Evolutionary conservation across 768 basidiomycete species (phyloP).

Genomic region (Collybia mongolica): DNA sequence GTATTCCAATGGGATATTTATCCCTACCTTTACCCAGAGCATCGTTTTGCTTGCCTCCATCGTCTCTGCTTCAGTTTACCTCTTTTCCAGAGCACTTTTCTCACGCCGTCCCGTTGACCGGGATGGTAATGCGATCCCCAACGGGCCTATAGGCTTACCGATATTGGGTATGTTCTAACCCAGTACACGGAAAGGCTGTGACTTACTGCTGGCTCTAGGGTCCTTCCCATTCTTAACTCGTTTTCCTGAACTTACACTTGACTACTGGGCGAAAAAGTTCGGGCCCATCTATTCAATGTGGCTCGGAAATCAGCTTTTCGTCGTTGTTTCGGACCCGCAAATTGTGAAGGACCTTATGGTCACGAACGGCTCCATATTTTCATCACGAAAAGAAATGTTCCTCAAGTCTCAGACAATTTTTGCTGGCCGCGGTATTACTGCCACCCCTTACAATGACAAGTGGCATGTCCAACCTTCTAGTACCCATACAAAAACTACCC

Average conservation of each 20-base stretch:
- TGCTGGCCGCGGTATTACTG: conserved; percentile 41
- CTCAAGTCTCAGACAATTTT: conserved; percentile 45
- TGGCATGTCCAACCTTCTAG: conserved; percentile 23
- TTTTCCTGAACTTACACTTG: conserved; percentile 41
- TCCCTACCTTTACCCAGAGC: conserved; percentile 14
- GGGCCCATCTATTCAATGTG: conserved; percentile 44
- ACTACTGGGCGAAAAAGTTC: conserved; percentile 40
- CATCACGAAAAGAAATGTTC: conserved; percentile 44
- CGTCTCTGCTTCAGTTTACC: conserved; percentile 19
- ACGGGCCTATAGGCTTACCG: conserved; percentile 20
- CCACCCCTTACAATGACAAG: conserved; percentile 39
- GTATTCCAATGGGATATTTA: neutral
- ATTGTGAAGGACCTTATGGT: conserved; percentile 44
- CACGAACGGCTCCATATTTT: conserved; percentile 43
- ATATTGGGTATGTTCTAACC: conserved; percentile 14
- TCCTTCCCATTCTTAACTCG: conserved; percentile 37
- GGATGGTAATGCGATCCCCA: conserved; percentile 18
- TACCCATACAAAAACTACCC: no score
- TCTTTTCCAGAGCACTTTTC: conserved; percentile 11
- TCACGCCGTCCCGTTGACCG: conserved; percentile 10
- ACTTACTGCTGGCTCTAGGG: conserved; percentile 12
- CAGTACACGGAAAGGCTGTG: no score
- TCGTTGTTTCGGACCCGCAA: conserved; percentile 42
- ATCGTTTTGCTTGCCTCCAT: conserved; percentile 21
- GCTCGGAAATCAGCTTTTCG: conserved; percentile 47